phyloP scores from a whole-genome alignment of 164 flowering plant species.

The Kingdonia uniflora region DNA sequence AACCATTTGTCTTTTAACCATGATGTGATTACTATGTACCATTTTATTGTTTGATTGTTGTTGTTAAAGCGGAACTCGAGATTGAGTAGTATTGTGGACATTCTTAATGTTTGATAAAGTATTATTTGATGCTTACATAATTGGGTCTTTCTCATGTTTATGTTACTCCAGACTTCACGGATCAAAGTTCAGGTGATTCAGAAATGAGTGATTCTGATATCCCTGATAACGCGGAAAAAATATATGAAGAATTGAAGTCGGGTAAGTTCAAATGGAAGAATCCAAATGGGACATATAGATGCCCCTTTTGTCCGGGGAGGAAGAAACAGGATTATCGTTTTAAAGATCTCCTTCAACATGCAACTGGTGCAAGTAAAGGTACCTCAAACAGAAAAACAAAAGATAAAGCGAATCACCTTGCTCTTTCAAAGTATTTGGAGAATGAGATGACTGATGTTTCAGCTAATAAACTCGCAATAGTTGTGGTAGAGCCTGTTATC shows the following conservation, averaged over 20 bases:
- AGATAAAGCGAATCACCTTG: slow-evolving; percentile 70
- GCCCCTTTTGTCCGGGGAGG: slow-evolving; percentile 87
- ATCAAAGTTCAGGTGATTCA: slow-evolving; percentile 40
- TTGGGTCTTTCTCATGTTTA: no score
- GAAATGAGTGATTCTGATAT: slow-evolving; percentile 88
- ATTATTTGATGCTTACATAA: no score
- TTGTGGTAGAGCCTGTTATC: slow-evolving; percentile 18
- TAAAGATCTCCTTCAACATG: slow-evolving; percentile 78
- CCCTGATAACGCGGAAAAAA: slow-evolving; percentile 39
- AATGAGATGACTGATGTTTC: slow-evolving; percentile 24
- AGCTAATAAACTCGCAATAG: slow-evolving; percentile 14
- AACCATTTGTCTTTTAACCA: no score
- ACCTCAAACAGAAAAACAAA: slow-evolving; percentile 30
- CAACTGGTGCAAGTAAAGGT: slow-evolving; percentile 67
- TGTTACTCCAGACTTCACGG: no score
- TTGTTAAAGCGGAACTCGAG: no score
- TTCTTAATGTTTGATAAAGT: no score
- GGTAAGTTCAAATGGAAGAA: slow-evolving; percentile 39
- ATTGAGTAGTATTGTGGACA: no score
- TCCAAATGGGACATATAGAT: slow-evolving; percentile 40
- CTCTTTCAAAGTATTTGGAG: slow-evolving; percentile 56
- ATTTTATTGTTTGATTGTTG: no score
- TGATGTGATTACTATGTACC: no score
- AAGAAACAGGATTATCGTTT: slow-evolving; percentile 74
- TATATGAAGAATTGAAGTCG: slow-evolving; percentile 36